Percentiles rank a stretch among this genome's conserved stretches.
Evolutionary conservation across 257 asterid species (phyloP).

Genomic region (Haberlea rhodopensis): DNA sequence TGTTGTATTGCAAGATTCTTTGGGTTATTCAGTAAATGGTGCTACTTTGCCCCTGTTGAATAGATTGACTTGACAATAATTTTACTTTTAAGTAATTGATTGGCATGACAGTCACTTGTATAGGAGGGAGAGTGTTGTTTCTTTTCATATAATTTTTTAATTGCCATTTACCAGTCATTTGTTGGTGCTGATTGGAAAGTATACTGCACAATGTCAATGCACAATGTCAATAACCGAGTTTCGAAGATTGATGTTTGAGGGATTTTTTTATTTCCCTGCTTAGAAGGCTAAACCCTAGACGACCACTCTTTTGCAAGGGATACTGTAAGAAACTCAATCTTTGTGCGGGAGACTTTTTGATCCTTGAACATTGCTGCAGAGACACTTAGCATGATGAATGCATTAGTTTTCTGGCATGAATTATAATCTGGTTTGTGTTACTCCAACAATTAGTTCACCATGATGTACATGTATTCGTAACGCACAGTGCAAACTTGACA

Average conservation of each 20-base stretch:
- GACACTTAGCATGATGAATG: slow-evolving; percentile 13
- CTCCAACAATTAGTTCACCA: not conserved
- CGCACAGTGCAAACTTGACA: slow-evolving; percentile 4
- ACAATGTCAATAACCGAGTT: not conserved
- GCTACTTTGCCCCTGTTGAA: too few relatives aligned
- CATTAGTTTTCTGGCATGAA: slow-evolving; percentile 1
- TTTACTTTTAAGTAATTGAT: too few relatives aligned
- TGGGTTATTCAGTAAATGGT: too few relatives aligned
- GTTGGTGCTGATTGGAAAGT: slow-evolving; percentile 23
- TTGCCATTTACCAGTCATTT: too few relatives aligned
- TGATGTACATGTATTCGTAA: slow-evolving; percentile 14
- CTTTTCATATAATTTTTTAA: too few relatives aligned
- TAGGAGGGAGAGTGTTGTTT: too few relatives aligned
- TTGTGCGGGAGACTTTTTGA: not conserved
- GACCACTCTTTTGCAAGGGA: slow-evolving; percentile 16
- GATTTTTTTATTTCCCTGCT: slow-evolving; percentile 15
- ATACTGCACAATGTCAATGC: too few relatives aligned
- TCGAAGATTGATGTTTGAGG: slow-evolving; percentile 8
- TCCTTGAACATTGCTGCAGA: too few relatives aligned
- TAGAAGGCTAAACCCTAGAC: slow-evolving; percentile 16
- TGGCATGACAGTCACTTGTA: too few relatives aligned
- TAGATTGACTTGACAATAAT: too few relatives aligned
- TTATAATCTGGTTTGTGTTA: not conserved
- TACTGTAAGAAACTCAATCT: slow-evolving; percentile 23
- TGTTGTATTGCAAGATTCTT: too few relatives aligned